Percentiles rank a stretch among this genome's conserved stretches.
phyloP scores from a whole-genome alignment of 2,329 filamentous ascomycete species.

The Lecanicillium sp. region DNA sequence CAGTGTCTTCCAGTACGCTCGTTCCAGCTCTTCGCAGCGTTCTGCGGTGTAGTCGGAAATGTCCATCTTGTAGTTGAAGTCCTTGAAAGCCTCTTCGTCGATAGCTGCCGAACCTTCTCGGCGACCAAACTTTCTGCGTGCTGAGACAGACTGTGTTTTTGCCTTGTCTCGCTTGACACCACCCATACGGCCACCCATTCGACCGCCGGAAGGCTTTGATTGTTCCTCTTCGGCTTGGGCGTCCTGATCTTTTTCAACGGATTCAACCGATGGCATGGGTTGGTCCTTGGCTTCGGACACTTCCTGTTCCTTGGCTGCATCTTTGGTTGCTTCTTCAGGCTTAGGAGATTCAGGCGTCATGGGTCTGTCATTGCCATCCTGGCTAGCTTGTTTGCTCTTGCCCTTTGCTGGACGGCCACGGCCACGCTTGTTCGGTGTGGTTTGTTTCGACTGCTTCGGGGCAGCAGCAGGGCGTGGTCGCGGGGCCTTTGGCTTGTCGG shows the following conservation, averaged over 20 bases:
- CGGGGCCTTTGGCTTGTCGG: constrained; percentile 40
- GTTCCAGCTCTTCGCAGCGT: constrained; percentile 88
- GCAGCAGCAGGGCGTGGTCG: constrained; percentile 28
- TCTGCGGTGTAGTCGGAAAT: constrained; percentile 84
- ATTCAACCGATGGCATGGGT: constrained; percentile 31
- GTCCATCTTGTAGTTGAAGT: constrained; percentile 85
- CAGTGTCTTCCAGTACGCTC: constrained; percentile 93
- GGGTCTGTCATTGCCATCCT: constrained; percentile 37
- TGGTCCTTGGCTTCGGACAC: constrained; percentile 17
- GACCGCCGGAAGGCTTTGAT: constrained; percentile 12
- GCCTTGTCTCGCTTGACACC: constrained; percentile 42
- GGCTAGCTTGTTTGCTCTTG: constrained; percentile 26
- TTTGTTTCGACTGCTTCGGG: constrained; percentile 21
- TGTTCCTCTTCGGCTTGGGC: constrained; percentile 38
- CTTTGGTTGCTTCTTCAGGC: constrained; percentile 22
- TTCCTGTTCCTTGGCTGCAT: constrained; percentile 15
- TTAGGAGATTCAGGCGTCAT: constrained; percentile 52
- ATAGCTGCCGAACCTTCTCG: constrained; percentile 70
- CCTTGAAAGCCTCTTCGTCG: constrained; percentile 83
- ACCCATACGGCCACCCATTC: constrained; percentile 36
- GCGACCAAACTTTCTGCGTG: constrained; percentile 77
- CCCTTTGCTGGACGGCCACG: constrained; percentile 29
- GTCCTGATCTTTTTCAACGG: constrained; percentile 31
- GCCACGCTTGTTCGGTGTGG: constrained; percentile 30
- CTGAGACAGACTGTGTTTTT: constrained; percentile 69